Evolutionary conservation across 768 basidiomycete species (phyloP), one percentile per base, ranked within the genome.

Genomic region (Chiua virens): DNA sequence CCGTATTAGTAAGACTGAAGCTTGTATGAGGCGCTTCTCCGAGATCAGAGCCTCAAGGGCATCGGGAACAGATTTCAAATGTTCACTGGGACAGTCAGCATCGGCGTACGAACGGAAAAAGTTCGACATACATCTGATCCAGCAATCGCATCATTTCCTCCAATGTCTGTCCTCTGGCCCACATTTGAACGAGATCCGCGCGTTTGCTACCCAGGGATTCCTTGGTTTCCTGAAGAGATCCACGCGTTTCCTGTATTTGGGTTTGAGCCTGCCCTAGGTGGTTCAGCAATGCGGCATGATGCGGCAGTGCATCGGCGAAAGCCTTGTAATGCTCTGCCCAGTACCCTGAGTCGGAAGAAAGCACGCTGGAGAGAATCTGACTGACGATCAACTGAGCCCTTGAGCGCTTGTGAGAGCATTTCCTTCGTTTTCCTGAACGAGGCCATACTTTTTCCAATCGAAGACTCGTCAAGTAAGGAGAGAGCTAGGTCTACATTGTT

Each of bases 141-240:
- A 99, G 66, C n/a, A 98, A 78, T 39, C 83, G 83, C 62, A 95
- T 79, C 93, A 98, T 98, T 69, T 98, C 97, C 62, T 96, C 89
- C 18, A 98, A 71, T n/a, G 82, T 87, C 62, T 95, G 89, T 47
- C 90, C 88, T 60, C 95, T 79, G 30, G 86, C 79, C 87, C 92
- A 94, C 23, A 98, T 75, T 62, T 91, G 93, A 41, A 86, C 92
- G 27, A 96, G 83, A 64, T 95, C 97, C 5, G 90, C 85, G 41
- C 92, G 82, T 66, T 91, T 92, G 58, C 75, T 86, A 17, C 89
- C 87, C 14, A 92, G 71, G 1, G 81, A 76, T 49, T 92, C 91
- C 59, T 89, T 92, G 2, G 87, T 79, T 64, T 93, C 92, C 41
- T 83, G 79, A 21, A 99, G 73, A 17, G 82, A 72, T 9, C 79